Evolutionary conservation across 345 rosid species (phyloP).

Genomic region (Psidium friedrichsthalianum): DNA sequence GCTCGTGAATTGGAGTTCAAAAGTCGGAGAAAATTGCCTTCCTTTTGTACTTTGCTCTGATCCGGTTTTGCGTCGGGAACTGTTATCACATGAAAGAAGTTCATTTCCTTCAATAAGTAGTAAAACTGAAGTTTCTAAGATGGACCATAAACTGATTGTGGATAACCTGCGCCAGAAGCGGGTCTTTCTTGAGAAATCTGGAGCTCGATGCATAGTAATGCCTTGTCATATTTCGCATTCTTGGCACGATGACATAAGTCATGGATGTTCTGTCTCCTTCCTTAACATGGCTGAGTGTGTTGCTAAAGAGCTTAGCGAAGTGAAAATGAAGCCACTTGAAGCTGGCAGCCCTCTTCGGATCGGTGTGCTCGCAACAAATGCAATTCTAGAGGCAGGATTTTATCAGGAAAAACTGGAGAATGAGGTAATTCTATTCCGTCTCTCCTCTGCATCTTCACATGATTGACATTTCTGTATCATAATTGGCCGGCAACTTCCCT

Average conservation of each 20-base stretch:
- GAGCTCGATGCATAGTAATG: constrained; percentile 40
- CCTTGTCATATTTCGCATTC: constrained; percentile 40
- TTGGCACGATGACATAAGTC: constrained; percentile 30
- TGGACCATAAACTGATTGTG: constrained; percentile 13
- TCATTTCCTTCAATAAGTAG: constrained; percentile 24
- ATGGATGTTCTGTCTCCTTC: constrained; percentile 21
- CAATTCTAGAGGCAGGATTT: constrained; percentile 28
- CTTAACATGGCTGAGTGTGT: constrained; percentile 44
- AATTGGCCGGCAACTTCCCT: not conserved
- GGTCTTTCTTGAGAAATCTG: constrained; percentile 29
- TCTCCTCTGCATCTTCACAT: not conserved
- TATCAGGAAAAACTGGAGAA: constrained; percentile 36
- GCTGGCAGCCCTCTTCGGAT: constrained; percentile 41
- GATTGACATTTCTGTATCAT: not conserved
- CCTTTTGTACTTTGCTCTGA: constrained; percentile 72
- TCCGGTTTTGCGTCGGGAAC: constrained; percentile 47
- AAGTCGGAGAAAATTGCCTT: constrained; percentile 28
- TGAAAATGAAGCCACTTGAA: constrained; percentile 40
- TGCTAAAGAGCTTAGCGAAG: constrained; percentile 37
- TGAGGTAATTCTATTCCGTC: constrained; percentile 17
- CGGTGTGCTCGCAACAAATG: constrained; percentile 26
- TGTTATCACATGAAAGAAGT: constrained; percentile 30
- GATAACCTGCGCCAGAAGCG: constrained; percentile 28
- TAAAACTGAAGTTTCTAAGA: constrained; percentile 14
- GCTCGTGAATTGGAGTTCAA: constrained; percentile 39